These are phyloP conservation scores for Coccomyxa sp. DNA, from an alignment of 139 green algal species.

Conservation along the genomic window DNA sequence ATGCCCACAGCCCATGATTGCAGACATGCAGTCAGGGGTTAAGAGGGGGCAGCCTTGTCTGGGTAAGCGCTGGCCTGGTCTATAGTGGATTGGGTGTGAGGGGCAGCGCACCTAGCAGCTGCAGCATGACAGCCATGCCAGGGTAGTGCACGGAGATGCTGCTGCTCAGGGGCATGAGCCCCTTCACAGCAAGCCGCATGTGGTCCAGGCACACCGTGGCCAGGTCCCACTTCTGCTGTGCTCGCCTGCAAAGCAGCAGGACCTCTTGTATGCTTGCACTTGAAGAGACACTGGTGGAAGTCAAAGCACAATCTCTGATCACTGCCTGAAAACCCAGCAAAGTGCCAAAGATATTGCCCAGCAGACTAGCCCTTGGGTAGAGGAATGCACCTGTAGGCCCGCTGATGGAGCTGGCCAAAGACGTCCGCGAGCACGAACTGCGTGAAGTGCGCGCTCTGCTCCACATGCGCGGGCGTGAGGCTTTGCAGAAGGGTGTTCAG, in stretches of 20 bases:
- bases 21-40: too few relatives aligned
- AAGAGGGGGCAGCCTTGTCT: too few relatives aligned
- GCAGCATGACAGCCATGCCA: conserved; percentile 51
- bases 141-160: conserved; percentile 7
- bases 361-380: too few relatives aligned
- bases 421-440: conserved; percentile 46
- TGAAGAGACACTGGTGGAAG: too few relatives aligned
- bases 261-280: too few relatives aligned
- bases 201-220: conserved; percentile 53
- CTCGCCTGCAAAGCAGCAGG: too few relatives aligned
- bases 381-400: conserved; percentile 17
- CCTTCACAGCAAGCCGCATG: conserved; percentile 38
- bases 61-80: too few relatives aligned
- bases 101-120: conserved; percentile 67
- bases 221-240: conserved; percentile 70
- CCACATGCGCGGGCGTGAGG: conserved; percentile 18
- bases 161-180: conserved; percentile 7
- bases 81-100: too few relatives aligned
- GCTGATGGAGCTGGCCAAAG: conserved; percentile 18
- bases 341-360: too few relatives aligned
- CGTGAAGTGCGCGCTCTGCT: conserved; percentile 47
- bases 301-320: too few relatives aligned
- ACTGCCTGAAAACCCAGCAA: too few relatives aligned
- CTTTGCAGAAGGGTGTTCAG: conserved; percentile 59
- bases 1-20: too few relatives aligned